A percentile compares a stretch with the other conserved stretches of the same genome.
Evolutionary conservation across 805 yeast species (phyloP).

Genomic region (Teunomyces kruisii): DNA sequence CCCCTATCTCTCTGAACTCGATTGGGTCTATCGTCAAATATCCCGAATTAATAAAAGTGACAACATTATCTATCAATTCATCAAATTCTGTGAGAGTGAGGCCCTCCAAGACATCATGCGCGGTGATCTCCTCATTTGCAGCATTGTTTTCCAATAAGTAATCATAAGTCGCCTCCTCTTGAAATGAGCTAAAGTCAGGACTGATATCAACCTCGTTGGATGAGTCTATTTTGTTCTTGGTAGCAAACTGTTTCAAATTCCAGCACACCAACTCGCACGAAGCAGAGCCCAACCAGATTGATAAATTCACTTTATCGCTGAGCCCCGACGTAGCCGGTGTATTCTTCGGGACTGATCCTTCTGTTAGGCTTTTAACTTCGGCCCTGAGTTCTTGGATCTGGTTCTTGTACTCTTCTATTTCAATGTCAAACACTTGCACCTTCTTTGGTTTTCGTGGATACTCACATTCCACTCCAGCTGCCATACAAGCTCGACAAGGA

Average conservation of each 20-base stretch:
- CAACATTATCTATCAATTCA: conserved; percentile 15
- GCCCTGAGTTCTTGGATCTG: conserved; percentile 10
- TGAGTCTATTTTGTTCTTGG: conserved; percentile 2
- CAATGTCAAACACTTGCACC: conserved; percentile 20
- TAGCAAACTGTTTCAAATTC: conserved; percentile 19
- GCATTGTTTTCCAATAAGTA: conserved; percentile 5
- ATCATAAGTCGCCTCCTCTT: conserved; percentile 24
- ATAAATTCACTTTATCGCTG: conserved; percentile 12
- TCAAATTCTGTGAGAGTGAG: neutral
- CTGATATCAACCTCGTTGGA: conserved; percentile 15
- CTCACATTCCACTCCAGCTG: conserved; percentile 15
- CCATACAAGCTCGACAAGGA: conserved; percentile 23
- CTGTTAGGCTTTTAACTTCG: neutral
- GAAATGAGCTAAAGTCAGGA: conserved; percentile 22
- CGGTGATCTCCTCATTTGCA: neutral
- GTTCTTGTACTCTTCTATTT: conserved; percentile 18
- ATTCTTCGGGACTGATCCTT: neutral
- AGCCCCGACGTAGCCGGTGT: neutral
- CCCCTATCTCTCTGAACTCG: conserved; percentile 14
- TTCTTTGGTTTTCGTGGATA: conserved; percentile 21
- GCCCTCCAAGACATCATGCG: neutral
- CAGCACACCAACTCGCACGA: conserved; percentile 25
- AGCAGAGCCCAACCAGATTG: conserved; percentile 23
- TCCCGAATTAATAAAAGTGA: conserved; percentile 22
- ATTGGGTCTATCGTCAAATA: conserved; percentile 23